Evolutionary conservation across 164 flowering plant species (phyloP), one percentile per base, ranked within the genome.

Genomic region (Cinnamomum micranthum): DNA sequence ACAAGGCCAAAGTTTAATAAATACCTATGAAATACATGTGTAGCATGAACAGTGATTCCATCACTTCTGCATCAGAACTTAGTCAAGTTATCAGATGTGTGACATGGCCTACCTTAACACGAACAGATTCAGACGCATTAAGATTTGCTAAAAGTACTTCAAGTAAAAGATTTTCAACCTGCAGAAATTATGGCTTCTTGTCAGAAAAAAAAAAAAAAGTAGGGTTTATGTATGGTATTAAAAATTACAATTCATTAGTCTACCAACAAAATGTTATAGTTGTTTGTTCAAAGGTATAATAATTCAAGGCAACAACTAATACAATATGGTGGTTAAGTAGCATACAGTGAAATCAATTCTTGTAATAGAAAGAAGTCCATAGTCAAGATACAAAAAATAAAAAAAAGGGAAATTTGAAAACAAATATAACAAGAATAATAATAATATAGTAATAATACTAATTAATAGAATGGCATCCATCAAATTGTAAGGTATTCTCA

Each of bases 81-180:
- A 19, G 33, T 65, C 2, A 22, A 20, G 70, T 41, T 25, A 23
- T 14, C 19, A 72, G 23, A 68, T 50, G 41, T 20, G 27, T 1
- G 74, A 67, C 35, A 22, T 41, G 51, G 50, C 85, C 79, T 84
- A 95, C 99, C 76, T 77, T 90, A 74, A 85, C 74, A 55, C 97
- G 92, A 6, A 75, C 83, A 73, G 95, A 87, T 77, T 80, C 80
- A 7, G 88, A 79, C 77, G 88, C 82, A 77, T 72, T 67, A 51
- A 95, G 91, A 78, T 81, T 90, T 71, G 90, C 92, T 80, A 85
- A 80, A 78, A 95, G 89, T 33, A 93, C 99, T 62, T 93, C 93
- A 73, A 93, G 90, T 33, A 92, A 71, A 70, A 92, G 86, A 82
- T 95, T 93, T 71, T 90, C 80, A 47, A 89, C 97, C 98, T 93